Base-by-base conservation (phyloP, 2,329 filamentous ascomycete genomes). In the Cercospora sp. region DNA sequence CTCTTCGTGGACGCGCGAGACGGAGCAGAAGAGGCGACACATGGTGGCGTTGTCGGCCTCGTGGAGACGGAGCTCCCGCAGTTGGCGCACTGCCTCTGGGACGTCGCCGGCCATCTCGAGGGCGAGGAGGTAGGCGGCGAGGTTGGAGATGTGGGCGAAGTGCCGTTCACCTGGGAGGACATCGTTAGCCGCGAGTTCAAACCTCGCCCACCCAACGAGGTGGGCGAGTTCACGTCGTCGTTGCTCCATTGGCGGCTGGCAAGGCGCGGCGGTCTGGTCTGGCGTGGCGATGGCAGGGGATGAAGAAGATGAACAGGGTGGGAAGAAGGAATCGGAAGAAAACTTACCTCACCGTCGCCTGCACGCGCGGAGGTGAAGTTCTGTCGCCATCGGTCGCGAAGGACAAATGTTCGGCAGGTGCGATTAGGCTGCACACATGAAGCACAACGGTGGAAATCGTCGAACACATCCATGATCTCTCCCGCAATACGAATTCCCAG, bases 31-130 rank as follows among this genome's bases (percentile, higher is more conserved):
- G n/a, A 59, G 55, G 28, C 31, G 55, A 36, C 55, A 59, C 28
- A 59, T 59, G 55, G 8, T 30, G n/a, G 28, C 28, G n/a, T 59
- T 33, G 31, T 59, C 55, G 28, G 55, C 26, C 13, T 59, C 55
- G 18, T 59, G 28, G 30, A 59, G 55, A 18, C 31, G 8, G 55
- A 59, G 55, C 55, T 31, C 13, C 30, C 55, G 28, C 28, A 59
- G 55, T n/a, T 36, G 20, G 16, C 55, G 55, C 55, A 59, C 28
- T 9, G 55, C 55, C 1, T 59, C 30, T 2, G 55, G 31, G 28
- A 59, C 23, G 55, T 59, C 28, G 28, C 55, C 30, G 31, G 55
- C 28, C 55, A 59, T 59, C n/a, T 59, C 55, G 55, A 59, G 55
- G 55, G 55, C 48, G 48, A 55, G 23, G 12, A 55, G 48, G 48